Evolutionary conservation across 768 basidiomycete genomes (phyloP), one percentile per base, ranked within the genome.

Genomic region (Hygrophorus russula): DNA sequence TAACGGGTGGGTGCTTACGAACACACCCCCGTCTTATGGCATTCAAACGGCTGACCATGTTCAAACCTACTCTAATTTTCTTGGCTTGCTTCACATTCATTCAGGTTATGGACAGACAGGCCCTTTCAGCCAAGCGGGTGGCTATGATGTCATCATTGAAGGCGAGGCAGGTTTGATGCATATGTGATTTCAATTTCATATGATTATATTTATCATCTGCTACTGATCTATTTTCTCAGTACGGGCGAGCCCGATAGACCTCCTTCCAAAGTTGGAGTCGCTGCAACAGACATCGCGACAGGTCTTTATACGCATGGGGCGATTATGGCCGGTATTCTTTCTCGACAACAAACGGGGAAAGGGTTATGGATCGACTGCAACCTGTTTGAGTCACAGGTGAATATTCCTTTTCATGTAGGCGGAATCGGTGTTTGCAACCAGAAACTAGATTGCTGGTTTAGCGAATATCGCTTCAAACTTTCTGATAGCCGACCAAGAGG

Each of bases 101-200:
- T 18, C 45, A 62, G 66, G 62, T 17, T 69, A 71, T 54, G 70
- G 70, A 1, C 93, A 96, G 53, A 91, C 87, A 0, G 93, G 93
- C 1, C 93, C 93, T 7, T 96, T 81, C 53, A 69, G 82, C 41
- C 67, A 75, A 42, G 76, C 80, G 14, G 82, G 92, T 13, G 92
- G 92, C 11, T 94, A 93, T 59, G 90, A 91, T 58, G 91, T 91
- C 18, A 63, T 80, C 18, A 79, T 87, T 19, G 85, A 91, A 57
- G 91, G 79, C 2, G 91, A 94, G 60, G 90, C 92, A 28, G 94
- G 93, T 8, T 64, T 94, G 40, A 92, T 92, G 90, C 88, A 92
- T 59, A 92, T 92, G 83, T 88, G 34, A 48, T 79, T 36, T 44
- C 31, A 44, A 38, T 11, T 49, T 17, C 44, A 41, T 24, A 29